These are phyloP conservation scores for Neurospora sp. DNA, from an alignment of 495 filamentous ascomycete species.

Conservation along the genomic window DNA sequence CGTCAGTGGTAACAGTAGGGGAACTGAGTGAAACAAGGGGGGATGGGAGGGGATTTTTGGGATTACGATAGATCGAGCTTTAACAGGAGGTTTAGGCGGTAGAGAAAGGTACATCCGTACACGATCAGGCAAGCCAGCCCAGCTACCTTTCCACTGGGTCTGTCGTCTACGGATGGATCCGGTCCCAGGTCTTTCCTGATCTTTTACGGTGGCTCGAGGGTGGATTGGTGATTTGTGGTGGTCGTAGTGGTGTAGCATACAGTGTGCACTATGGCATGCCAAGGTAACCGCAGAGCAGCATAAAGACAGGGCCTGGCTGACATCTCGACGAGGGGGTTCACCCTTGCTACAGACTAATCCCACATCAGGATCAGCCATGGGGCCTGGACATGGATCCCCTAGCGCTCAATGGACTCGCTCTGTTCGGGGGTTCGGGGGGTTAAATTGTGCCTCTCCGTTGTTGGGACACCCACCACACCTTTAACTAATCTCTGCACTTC, in stretches of 20 bases:
- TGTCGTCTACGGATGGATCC: background rate
- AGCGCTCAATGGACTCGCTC: background rate
- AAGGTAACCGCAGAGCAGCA: background rate
- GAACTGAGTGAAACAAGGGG: background rate
- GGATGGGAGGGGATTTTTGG: background rate
- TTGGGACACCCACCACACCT: background rate
- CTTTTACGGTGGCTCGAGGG: background rate
- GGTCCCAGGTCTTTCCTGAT: background rate
- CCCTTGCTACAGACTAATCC: slow-evolving; percentile 10
- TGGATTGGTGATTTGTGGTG: background rate
- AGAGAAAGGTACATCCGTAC: background rate
- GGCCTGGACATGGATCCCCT: background rate
- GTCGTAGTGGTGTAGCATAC: background rate
- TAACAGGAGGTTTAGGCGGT: background rate
- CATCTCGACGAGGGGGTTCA: slow-evolving; percentile 9
- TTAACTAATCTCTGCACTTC: background rate
- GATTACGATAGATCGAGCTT: background rate
- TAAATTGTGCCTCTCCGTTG: background rate
- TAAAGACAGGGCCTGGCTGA: slow-evolving; percentile 7
- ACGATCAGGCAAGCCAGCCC: background rate
- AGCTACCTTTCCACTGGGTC: background rate
- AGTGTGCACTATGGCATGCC: background rate
- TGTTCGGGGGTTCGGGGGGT: background rate
- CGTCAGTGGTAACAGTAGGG: background rate
- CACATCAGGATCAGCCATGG: slow-evolving; percentile 10